Evolutionary conservation across 345 rosid genomes (phyloP).

Genomic region (Aquilaria yunnanensis): DNA sequence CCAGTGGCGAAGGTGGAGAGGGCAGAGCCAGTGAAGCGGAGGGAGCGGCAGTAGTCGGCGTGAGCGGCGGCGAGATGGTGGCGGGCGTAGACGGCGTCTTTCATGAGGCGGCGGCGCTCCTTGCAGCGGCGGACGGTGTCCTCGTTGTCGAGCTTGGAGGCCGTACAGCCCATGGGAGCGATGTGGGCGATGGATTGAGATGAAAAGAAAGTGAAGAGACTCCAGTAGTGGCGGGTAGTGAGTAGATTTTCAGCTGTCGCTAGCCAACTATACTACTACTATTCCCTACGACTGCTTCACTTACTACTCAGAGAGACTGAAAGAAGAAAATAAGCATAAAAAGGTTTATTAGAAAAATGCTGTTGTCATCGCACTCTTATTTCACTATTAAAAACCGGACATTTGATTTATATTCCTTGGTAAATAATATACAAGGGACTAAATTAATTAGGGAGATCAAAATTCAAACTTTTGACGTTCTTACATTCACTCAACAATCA

Average conservation of each 20-base stretch:
- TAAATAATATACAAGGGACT: no score
- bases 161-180: constrained; percentile 72
- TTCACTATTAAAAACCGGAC: no score
- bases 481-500: no score
- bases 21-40: constrained; percentile 82
- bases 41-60: constrained; percentile 89
- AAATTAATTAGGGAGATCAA: no score
- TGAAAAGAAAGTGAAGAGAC: no score
- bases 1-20: constrained; percentile 77
- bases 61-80: constrained; percentile 88
- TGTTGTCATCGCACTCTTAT: no score
- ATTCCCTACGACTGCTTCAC: constrained; percentile 17
- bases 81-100: constrained; percentile 78
- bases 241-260: not conserved
- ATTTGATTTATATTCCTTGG: no score
- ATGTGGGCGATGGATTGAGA: not conserved
- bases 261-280: not conserved
- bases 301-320: not conserved
- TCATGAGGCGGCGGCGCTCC: constrained; percentile 94
- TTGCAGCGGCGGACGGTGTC: constrained; percentile 90
- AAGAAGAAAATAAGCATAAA: no score
- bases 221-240: no score
- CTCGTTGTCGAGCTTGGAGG: constrained; percentile 91
- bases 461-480: no score
- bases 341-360: no score